Conservation (phyloP, 306 rosid species). For the Casuarina cunninghamiana region DNA sequence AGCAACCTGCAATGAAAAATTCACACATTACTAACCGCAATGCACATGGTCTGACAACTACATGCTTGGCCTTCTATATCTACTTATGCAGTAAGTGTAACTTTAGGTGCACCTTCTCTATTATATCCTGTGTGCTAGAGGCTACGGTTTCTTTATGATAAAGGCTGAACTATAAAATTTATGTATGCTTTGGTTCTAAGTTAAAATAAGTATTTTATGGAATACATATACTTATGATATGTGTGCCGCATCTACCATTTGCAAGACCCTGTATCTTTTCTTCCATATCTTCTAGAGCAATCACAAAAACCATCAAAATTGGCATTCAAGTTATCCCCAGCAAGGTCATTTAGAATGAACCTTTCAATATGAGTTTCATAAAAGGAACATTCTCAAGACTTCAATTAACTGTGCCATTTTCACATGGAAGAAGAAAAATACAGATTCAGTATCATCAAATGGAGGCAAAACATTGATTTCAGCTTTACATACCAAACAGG, state of each 20-base stretch:
- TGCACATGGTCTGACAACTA: background rate
- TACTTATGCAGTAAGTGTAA: too few relatives aligned
- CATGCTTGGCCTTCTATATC: too few relatives aligned
- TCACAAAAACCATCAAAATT: background rate
- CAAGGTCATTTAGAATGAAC: background rate
- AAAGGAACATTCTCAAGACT: background rate
- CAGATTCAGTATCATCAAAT: background rate
- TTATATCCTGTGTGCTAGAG: too few relatives aligned
- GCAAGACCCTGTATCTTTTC: too few relatives aligned
- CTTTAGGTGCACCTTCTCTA: too few relatives aligned
- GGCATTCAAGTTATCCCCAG: background rate
- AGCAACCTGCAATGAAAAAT: slow-evolving; percentile 69
- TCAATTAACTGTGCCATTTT: background rate
- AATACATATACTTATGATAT: too few relatives aligned
- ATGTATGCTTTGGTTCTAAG: too few relatives aligned
- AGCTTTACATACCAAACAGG: background rate
- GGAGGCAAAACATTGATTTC: background rate
- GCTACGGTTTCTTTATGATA: too few relatives aligned
- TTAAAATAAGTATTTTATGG: too few relatives aligned
- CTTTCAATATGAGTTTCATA: background rate
- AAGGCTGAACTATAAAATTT: too few relatives aligned
- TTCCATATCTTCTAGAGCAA: background rate
- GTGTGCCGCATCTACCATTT: too few relatives aligned
- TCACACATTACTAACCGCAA: background rate
- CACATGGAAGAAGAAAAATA: background rate